phyloP scores from a whole-genome alignment of 2,329 filamentous ascomycete genomes.

The Trichoderma lentiforme region DNA sequence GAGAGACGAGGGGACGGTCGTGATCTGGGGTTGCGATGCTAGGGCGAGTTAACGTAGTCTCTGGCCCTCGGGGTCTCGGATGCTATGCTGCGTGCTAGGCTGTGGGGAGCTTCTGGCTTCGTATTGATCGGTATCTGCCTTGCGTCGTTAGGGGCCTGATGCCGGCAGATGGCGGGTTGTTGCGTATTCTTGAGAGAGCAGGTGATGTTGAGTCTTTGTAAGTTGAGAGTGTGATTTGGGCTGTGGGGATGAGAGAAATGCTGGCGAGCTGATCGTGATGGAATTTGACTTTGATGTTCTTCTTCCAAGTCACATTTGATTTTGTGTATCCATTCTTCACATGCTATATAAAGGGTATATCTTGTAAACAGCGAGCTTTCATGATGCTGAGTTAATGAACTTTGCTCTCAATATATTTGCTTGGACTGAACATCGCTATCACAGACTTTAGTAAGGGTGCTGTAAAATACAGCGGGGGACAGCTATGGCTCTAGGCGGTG shows the following conservation, averaged over 20 bases:
- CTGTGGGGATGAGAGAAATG: not conserved
- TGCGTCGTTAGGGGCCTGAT: not conserved
- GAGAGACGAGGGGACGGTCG: not conserved
- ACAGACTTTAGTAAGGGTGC: not conserved
- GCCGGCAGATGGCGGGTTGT: not conserved
- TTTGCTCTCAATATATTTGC: not conserved
- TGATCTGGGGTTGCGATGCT: slow-evolving; percentile 14
- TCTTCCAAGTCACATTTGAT: not conserved
- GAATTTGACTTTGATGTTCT: not conserved
- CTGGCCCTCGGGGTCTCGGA: slow-evolving; percentile 1
- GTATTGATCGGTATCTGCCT: not conserved
- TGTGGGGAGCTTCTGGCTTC: not conserved
- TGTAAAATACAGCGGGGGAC: slow-evolving; percentile 1
- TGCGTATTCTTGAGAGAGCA: not conserved
- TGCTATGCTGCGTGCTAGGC: not conserved
- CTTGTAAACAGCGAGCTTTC: not conserved
- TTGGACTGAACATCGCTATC: not conserved
- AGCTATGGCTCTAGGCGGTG: slow-evolving; percentile 23
- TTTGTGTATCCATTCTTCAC: not conserved
- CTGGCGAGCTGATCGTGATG: not conserved
- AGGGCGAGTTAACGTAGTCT: not conserved
- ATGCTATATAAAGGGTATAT: not conserved
- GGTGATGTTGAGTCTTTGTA: slow-evolving; percentile 4
- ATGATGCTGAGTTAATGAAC: not conserved
- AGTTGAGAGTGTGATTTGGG: slow-evolving; percentile 1